A percentile compares a stretch with the other conserved stretches of the same genome.
Conservation (phyloP, 2,329 filamentous ascomycete species). For the Nemania sp. region DNA sequence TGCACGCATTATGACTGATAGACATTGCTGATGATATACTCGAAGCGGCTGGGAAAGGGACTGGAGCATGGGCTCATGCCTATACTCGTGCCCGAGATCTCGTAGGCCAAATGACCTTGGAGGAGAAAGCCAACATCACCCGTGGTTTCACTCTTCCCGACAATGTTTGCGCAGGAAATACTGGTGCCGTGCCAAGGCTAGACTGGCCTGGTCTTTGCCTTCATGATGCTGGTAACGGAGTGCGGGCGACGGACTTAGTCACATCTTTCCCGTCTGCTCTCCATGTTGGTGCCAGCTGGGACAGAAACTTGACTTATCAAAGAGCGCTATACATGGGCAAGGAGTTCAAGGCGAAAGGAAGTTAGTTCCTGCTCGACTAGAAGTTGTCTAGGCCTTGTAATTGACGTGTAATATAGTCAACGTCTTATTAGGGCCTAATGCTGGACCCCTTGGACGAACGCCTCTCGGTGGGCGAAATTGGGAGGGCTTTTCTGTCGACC, state of each 20-base stretch:
- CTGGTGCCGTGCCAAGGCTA: conserved; percentile 59
- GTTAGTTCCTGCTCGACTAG: conserved; percentile 41
- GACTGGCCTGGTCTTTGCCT: conserved; percentile 62
- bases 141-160: conserved; percentile 58
- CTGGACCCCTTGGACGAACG: conserved; percentile 76
- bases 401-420: conserved; percentile 55
- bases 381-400: neutral
- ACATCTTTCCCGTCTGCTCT: conserved; percentile 62
- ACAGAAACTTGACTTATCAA: conserved; percentile 63
- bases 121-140: conserved; percentile 70
- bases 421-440: conserved; percentile 73
- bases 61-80: conserved; percentile 65
- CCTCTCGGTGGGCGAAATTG: conserved; percentile 78
- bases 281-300: conserved; percentile 65
- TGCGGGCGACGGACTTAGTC: conserved; percentile 61
- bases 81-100: conserved; percentile 68
- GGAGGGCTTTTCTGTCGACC: conserved; percentile 74
- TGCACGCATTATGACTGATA: neutral
- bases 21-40: conserved; percentile 14
- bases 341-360: conserved; percentile 67
- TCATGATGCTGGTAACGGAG: conserved; percentile 63
- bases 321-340: conserved; percentile 65
- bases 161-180: conserved; percentile 63
- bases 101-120: conserved; percentile 72
- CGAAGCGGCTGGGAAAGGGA: conserved; percentile 51